phyloP scores from a whole-genome alignment of 352 stramenopile genomes.

The Thraustochytrium striatum region DNA sequence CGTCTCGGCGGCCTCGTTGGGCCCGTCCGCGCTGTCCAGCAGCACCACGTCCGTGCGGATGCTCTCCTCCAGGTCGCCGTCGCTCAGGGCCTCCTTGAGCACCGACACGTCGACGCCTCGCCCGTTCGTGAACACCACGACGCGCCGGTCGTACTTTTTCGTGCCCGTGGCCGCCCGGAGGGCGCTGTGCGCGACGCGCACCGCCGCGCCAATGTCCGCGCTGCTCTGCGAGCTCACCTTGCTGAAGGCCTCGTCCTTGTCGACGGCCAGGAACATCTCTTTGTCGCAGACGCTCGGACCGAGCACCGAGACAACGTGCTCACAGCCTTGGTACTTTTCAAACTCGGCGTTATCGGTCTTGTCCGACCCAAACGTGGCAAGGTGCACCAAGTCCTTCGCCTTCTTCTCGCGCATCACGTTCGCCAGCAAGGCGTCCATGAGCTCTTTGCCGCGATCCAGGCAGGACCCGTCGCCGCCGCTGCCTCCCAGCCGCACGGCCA shows the following conservation, averaged over 20 bases:
- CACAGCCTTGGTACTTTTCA: conserved; percentile 4
- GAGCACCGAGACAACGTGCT: conserved; percentile 12
- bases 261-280: not conserved
- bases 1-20: not conserved
- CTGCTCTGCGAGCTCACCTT: conserved; percentile 4
- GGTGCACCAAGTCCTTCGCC: not conserved
- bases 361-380: not conserved
- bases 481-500: no score
- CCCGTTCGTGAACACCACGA: not conserved
- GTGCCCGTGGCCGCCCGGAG: not conserved
- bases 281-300: not conserved
- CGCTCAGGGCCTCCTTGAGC: not conserved
- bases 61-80: not conserved
- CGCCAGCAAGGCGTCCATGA: not conserved
- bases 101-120: not conserved
- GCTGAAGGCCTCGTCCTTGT: not conserved
- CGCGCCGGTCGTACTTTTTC: conserved; percentile 18
- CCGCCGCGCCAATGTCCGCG: not conserved
- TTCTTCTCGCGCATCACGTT: conserved; percentile 18
- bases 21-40: not conserved
- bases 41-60: not conserved
- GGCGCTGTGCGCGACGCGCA: not conserved
- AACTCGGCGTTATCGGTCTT: conserved; percentile 13
- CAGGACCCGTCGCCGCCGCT: not conserved
- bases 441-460: not conserved